phyloP scores from a whole-genome alignment of 371 early-diverging fungal genomes.

The Apophysomyces elegans region DNA sequence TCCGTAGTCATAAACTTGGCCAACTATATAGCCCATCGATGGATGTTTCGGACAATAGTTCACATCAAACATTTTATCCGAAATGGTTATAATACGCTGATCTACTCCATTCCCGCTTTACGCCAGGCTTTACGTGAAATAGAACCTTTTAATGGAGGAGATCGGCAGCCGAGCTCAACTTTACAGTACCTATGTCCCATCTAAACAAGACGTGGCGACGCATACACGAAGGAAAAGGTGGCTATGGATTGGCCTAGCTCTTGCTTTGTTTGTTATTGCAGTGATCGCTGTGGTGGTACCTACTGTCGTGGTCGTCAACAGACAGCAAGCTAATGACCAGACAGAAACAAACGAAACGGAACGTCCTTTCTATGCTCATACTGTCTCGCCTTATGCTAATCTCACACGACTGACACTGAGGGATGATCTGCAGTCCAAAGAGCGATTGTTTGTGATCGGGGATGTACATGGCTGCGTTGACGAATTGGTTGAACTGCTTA shows the following conservation, averaged over 20 bases:
- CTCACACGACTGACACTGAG: constrained; percentile 34
- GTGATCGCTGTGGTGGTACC: constrained; percentile 40
- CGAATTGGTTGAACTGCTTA: constrained; percentile 57
- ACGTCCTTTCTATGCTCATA: constrained; percentile 21
- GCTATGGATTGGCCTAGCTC: constrained; percentile 22
- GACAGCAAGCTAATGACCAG: constrained; percentile 15
- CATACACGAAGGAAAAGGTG: constrained; percentile 24
- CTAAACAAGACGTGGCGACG: neutral
- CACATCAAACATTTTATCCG: too few species aligned
- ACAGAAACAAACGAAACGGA: neutral
- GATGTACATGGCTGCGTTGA: constrained; percentile 72
- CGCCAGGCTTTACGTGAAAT: too few species aligned
- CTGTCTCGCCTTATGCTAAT: constrained; percentile 47
- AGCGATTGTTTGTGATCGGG: constrained; percentile 68
- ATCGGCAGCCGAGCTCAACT: constrained; percentile 3
- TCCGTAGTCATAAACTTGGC: too few species aligned
- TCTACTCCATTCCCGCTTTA: too few species aligned
- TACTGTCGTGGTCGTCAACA: constrained; percentile 33
- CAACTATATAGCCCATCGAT: too few species aligned
- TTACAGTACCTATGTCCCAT: neutral
- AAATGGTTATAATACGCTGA: too few species aligned
- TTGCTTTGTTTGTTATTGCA: constrained; percentile 27
- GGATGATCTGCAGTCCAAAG: constrained; percentile 23
- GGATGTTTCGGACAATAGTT: too few species aligned
- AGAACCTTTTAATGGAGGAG: neutral